Conservation (phyloP, 768 basidiomycete species). For the Rhizopogon salebrosus region DNA sequence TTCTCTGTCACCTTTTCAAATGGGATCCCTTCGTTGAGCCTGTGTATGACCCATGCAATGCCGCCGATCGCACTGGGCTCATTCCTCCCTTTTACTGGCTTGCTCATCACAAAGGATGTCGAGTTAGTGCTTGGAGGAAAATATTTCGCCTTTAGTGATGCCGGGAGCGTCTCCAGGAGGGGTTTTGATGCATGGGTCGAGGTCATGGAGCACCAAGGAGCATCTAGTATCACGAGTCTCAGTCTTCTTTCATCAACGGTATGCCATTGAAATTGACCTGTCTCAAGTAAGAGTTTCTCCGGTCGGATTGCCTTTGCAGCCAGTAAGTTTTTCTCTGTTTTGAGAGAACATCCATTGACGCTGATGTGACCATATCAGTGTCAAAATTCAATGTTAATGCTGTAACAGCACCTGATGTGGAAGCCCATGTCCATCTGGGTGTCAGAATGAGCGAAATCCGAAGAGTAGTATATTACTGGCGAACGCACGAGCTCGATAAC, state of each 20-base stretch:
- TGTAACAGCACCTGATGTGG: constrained; percentile 43
- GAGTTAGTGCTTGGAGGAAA: constrained; percentile 48
- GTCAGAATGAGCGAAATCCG: neutral
- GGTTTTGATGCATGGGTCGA: constrained; percentile 57
- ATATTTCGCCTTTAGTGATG: constrained; percentile 41
- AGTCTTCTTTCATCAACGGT: neutral
- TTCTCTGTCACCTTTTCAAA: constrained; percentile 52
- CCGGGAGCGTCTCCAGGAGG: constrained; percentile 44
- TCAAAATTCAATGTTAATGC: neutral
- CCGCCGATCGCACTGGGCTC: constrained; percentile 64
- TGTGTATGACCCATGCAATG: constrained; percentile 68
- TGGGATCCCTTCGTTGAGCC: constrained; percentile 37
- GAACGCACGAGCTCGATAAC: constrained; percentile 55
- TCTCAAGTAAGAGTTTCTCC: constrained; percentile 66
- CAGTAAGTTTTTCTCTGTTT: constrained; percentile 60
- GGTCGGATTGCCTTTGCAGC: constrained; percentile 51
- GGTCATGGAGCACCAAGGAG: constrained; percentile 72
- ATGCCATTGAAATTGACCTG: constrained; percentile 39
- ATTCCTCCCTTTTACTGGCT: constrained; percentile 71
- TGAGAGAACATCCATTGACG: constrained; percentile 74
- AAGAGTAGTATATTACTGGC: neutral
- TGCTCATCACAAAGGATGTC: constrained; percentile 53
- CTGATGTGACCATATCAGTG: constrained; percentile 23
- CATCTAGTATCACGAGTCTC: constrained; percentile 35
- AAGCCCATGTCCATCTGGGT: constrained; percentile 71